Evolutionary conservation across 2,329 filamentous ascomycete species (phyloP), one percentile per base, ranked within the genome.

Genomic region (Diaporthe amygdali): DNA sequence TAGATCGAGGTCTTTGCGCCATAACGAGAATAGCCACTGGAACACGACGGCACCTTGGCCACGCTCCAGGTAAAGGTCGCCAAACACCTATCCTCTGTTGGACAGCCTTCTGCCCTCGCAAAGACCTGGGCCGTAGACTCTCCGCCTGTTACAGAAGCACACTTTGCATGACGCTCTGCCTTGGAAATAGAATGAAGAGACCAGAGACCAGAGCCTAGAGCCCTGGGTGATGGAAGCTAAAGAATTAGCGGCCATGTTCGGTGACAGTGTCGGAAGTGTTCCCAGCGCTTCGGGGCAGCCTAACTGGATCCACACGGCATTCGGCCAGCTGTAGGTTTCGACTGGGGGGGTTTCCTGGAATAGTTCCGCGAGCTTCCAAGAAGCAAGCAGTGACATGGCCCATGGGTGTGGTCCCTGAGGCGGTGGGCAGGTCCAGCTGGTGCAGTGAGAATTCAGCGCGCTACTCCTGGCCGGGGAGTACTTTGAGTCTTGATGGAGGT

Each of bases 171-270:
- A 64, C 37, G 30, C 30, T 37, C 59, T 64, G 59, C 59, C 59
- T 64, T 64, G 59, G 59, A 64, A 64, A 64, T 49, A 49, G 59
- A 64, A 64, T 64, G 44, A 64, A 44, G 17, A 49, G 44, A 47
- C n/a, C 30, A 47, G 59, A 64, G 22, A n/a, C 20, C 44, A 34
- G 44, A 49, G 44, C 34, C n/a, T n/a, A 47, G 59, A 64, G 22
- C n/a, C 20, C 44, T 25, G 44, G 41, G 59, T 37, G 59, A 37
- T 25, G n/a, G 22, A 25, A 15, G 59, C 59, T 64, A 64, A 49
- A 46, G 12, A 64, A 22, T 64, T 64, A 64, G 59, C 44, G 44
- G 44, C 37, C 47, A 10, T 64, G 30, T 49, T 37, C 34, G 30
- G 44, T 20, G 41, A 49, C 20, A 12, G 30, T 30, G 59, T 64